phyloP scores from a whole-genome alignment of 352 stramenopile genomes.

The Globisporangium irregulare region DNA sequence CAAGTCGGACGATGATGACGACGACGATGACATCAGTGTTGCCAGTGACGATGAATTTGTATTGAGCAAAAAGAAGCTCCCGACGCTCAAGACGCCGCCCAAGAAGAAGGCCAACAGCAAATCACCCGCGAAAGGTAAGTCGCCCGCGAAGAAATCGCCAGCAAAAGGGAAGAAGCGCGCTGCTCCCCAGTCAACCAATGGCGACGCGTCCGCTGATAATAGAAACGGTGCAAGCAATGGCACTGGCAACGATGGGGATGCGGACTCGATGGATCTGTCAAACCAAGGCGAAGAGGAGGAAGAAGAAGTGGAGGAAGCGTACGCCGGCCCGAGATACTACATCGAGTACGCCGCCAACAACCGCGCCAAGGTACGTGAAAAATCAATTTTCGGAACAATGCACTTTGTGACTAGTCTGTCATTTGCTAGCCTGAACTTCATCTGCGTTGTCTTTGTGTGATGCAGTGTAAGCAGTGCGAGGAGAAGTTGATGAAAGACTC shows the following conservation, averaged over 20 bases:
- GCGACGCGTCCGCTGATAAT: neutral
- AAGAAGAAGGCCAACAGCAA: conserved; percentile 16
- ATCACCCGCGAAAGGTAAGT: conserved; percentile 11
- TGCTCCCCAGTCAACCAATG: neutral
- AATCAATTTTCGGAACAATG: neutral
- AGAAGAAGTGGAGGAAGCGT: conserved; percentile 37
- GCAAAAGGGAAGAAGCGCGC: neutral
- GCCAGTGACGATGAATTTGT: conserved; percentile 35
- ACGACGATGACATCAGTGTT: conserved; percentile 14
- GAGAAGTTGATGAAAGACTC: conserved; percentile 40
- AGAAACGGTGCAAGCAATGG: neutral
- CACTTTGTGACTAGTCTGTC: neutral
- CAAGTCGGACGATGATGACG: conserved; percentile 24
- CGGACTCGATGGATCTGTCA: conserved; percentile 38
- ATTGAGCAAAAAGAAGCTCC: conserved; percentile 18
- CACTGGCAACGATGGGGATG: conserved; percentile 21
- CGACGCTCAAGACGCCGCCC: conserved; percentile 12
- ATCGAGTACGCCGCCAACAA: conserved; percentile 66
- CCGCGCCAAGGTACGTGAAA: conserved; percentile 46
- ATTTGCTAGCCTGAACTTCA: neutral
- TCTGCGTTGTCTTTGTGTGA: neutral
- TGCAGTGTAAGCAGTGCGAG: conserved; percentile 73
- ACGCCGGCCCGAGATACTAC: conserved; percentile 54
- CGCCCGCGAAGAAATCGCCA: conserved; percentile 10
- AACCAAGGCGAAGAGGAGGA: conserved; percentile 13